A percentile compares a stretch with the other conserved stretches of the same genome.
Evolutionary conservation across 1,284 basidiomycete genomes (phyloP).

Genomic region (Wallemia ichthyophaga): DNA sequence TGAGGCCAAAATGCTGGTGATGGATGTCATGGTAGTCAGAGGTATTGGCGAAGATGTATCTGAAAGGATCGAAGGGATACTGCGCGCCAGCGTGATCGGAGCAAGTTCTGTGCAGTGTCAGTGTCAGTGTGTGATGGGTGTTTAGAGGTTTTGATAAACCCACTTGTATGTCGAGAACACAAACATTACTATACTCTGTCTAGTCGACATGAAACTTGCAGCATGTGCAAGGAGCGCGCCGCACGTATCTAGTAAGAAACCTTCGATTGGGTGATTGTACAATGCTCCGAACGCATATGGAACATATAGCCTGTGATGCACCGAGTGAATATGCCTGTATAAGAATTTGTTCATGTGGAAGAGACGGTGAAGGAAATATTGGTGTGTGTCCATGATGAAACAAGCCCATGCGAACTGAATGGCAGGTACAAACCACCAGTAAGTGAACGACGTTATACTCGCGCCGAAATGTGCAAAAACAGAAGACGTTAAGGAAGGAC

Average conservation of each 20-base stretch:
- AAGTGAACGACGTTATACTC: conserved; percentile 32
- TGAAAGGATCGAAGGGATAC: conserved; percentile 21
- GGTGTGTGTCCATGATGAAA: conserved; percentile 89
- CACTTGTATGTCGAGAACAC: conserved; percentile 57
- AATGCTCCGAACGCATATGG: conserved; percentile 90
- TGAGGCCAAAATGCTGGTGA: conserved; percentile 69
- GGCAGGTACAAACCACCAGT: conserved; percentile 80
- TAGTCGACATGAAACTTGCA: conserved; percentile 35
- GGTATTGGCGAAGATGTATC: conserved; percentile 66
- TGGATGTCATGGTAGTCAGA: conserved; percentile 97
- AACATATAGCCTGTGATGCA: conserved; percentile 86
- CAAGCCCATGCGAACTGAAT: conserved; percentile 50
- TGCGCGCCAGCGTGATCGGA: not conserved
- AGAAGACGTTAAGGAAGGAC: conserved; percentile 13
- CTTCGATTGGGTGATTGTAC: conserved; percentile 93
- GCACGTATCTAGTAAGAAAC: conserved; percentile 60
- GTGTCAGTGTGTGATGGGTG: not conserved
- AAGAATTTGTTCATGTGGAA: conserved; percentile 78
- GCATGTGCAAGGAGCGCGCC: conserved; percentile 52
- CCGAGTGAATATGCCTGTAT: conserved; percentile 73
- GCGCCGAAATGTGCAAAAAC: conserved; percentile 22
- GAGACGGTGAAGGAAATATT: conserved; percentile 76
- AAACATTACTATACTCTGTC: conserved; percentile 67
- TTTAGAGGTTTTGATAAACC: conserved; percentile 39
- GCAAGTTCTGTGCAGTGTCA: not conserved